A percentile compares a stretch with the other conserved stretches of the same genome.
phyloP scores from a whole-genome alignment of 192 early-diverging fungal species.

The Coemansia sp. region DNA sequence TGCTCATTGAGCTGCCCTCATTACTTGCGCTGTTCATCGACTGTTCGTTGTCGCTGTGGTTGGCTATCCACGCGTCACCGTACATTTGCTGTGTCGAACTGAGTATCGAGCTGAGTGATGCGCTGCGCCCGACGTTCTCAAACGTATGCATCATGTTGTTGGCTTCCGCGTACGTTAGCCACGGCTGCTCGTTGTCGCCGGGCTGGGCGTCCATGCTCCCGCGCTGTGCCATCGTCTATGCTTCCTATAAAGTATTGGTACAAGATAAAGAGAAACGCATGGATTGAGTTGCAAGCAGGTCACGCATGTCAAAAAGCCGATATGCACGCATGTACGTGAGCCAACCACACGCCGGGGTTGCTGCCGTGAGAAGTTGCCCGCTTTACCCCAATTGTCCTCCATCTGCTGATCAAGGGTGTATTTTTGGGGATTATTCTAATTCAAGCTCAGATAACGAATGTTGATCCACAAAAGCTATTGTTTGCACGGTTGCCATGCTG shows the following conservation, averaged over 20 bases:
- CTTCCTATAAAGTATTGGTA: not conserved
- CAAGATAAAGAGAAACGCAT: not conserved
- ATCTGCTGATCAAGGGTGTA: too few relatives aligned
- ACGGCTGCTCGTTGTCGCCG: slow-evolving; percentile 40
- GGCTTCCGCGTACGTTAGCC: slow-evolving; percentile 49
- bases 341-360: not conserved
- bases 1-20: slow-evolving; percentile 35
- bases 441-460: not conserved
- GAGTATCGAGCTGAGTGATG: slow-evolving; percentile 35
- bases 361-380: not conserved
- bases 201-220: slow-evolving; percentile 32
- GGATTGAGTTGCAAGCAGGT: too few relatives aligned
- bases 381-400: not conserved
- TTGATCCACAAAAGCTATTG: too few relatives aligned
- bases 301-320: not conserved
- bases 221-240: slow-evolving; percentile 1
- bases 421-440: not conserved
- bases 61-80: slow-evolving; percentile 8
- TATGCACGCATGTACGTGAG: not conserved
- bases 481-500: too few relatives aligned
- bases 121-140: slow-evolving; percentile 48
- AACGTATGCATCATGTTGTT: slow-evolving; percentile 56
- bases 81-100: slow-evolving; percentile 15
- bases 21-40: not conserved
- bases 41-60: not conserved